Conservation (phyloP, 352 stramenopile species). For the Pythium scleroteichum region DNA sequence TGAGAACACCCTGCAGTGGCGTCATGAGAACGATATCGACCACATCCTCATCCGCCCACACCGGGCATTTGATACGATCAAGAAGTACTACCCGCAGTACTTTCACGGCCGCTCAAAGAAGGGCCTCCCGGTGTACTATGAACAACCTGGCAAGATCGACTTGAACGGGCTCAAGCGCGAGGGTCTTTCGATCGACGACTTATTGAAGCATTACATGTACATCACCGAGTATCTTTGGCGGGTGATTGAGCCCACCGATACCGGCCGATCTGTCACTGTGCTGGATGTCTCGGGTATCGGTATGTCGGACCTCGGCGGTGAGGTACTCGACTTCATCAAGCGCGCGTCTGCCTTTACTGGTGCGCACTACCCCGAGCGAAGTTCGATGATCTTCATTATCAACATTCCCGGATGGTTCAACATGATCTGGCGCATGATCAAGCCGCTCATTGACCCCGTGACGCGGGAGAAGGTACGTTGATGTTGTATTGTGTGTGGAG, state of each 20-base stretch:
- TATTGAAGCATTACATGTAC: conserved; percentile 91
- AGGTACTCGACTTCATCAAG: conserved; percentile 90
- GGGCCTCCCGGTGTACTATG: conserved; percentile 80
- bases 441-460: conserved; percentile 91
- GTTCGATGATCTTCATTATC: conserved; percentile 94
- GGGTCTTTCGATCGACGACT: conserved; percentile 85
- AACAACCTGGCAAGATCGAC: conserved; percentile 86
- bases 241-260: conserved; percentile 75
- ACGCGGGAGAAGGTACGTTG: conserved; percentile 92
- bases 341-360: conserved; percentile 86
- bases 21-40: conserved; percentile 85
- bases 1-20: conserved; percentile 82
- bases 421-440: conserved; percentile 93
- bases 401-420: conserved; percentile 96
- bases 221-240: conserved; percentile 91
- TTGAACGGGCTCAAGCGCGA: conserved; percentile 83
- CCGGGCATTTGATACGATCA: conserved; percentile 86
- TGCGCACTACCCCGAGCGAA: conserved; percentile 92
- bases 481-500: background rate
- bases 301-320: conserved; percentile 86
- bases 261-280: conserved; percentile 77
- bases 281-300: conserved; percentile 85
- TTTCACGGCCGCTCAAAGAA: conserved; percentile 85
- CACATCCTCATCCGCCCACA: conserved; percentile 83
- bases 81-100: conserved; percentile 92